Base-by-base conservation (phyloP, 2,329 filamentous ascomycete genomes). In the Fusarium coffeatum region DNA sequence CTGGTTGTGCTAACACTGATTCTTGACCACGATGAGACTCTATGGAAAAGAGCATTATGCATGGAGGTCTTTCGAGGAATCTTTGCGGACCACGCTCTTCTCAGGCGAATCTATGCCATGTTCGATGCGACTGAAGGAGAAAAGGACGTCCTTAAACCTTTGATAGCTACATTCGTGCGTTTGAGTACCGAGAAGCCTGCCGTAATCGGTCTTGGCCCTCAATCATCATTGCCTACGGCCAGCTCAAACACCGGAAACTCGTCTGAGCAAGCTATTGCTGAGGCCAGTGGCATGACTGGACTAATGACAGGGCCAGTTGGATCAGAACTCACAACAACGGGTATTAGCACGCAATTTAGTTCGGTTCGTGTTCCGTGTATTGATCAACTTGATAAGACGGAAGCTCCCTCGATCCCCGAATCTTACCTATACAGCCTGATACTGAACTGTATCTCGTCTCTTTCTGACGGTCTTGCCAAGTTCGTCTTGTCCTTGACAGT, bases 351-450 rank as follows among this genome's bases (percentile, higher is more conserved):
- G 6, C 92, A 97, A 76, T 98, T 94, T 94, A 99, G 96, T 79
- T 88, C 91, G 15, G 88, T 97, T 66, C 89, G 93, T 51, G 92
- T 94, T 13, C 91, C 94, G 8, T 97, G 93, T 76, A 93, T 98
- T 66, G 96, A 99, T 74, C 93, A 97, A 69, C 87, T 98, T 22
- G 96, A 99, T 81, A 99, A 98, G 79, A 88, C 89, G 0, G 94
- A 97, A 49, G 87, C 95, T 1, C 94, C 95, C 6, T 74, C 84
- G 1, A 88, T 97, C 23, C 96, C 96, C 0, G 95, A 98, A 66
- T 97, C 96, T 0, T 99, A 99, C 75, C 87, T 97, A 10, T 98
- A 98, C 80, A 93, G 92, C 67, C 84, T 99, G 49, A 92, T 95
- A 2, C 82, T 99, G 43, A 92, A 93, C 4, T 98, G 95, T 76